Evolutionary conservation across 1,139 yeast species (phyloP).

Genomic region (Yamadazyma taylorii): DNA sequence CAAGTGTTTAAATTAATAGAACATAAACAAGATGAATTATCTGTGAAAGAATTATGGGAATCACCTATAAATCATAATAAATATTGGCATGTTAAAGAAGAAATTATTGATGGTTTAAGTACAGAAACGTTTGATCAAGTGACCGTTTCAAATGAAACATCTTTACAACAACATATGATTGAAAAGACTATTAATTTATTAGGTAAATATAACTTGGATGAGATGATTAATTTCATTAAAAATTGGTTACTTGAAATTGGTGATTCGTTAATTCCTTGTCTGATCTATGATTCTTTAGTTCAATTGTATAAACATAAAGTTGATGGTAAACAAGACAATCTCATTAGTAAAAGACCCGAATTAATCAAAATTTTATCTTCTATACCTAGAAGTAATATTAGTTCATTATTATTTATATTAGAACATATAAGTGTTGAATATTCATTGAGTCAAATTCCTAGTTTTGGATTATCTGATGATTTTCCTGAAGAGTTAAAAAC

Average conservation of each 20-base stretch:
- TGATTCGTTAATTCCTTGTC: constrained; percentile 47
- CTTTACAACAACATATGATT: constrained; percentile 26
- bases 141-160: constrained; percentile 21
- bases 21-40: constrained; percentile 11
- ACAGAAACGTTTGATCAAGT: constrained; percentile 17
- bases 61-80: constrained; percentile 33
- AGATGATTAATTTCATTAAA: constrained; percentile 34
- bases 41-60: constrained; percentile 25
- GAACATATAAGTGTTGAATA: constrained; percentile 36
- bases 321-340: constrained; percentile 3
- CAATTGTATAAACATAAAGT: constrained; percentile 20
- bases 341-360: constrained; percentile 15
- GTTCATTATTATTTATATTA: constrained; percentile 36
- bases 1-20: constrained; percentile 25
- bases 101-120: constrained; percentile 26
- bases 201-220: constrained; percentile 10
- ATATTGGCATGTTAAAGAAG: constrained; percentile 39
- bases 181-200: constrained; percentile 20
- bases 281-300: constrained; percentile 37
- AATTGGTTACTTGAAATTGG: constrained; percentile 46
- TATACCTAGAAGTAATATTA: constrained; percentile 44
- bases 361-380: constrained; percentile 30
- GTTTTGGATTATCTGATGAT: constrained; percentile 33
- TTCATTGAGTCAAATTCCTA: constrained; percentile 24
- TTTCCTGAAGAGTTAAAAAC: constrained; percentile 19